Conservation (phyloP, 805 yeast species). For the Pichia paraexigua region DNA sequence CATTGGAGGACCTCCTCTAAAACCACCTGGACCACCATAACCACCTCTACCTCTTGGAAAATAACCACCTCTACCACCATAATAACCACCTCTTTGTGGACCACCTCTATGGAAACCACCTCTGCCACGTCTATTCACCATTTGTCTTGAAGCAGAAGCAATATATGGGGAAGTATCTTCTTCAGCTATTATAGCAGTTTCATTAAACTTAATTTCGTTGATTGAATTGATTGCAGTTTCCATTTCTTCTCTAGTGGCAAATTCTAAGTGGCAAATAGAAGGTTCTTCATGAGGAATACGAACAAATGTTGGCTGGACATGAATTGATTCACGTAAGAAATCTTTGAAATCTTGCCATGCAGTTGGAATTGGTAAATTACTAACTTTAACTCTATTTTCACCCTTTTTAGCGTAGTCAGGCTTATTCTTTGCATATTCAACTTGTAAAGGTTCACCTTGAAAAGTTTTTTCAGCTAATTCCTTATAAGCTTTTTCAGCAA, state of each 20-base stretch:
- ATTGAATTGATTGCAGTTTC: slow-evolving; percentile 65
- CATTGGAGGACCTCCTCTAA: slow-evolving; percentile 27
- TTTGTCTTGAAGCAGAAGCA: slow-evolving; percentile 39
- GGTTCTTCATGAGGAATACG: slow-evolving; percentile 41
- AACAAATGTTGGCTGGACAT: slow-evolving; percentile 55
- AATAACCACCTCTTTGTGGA: slow-evolving; percentile 14
- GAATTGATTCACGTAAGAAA: slow-evolving; percentile 70
- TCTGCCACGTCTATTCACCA: slow-evolving; percentile 34
- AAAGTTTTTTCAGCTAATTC: slow-evolving; percentile 39
- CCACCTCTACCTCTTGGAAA: slow-evolving; percentile 24
- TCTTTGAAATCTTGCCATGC: slow-evolving; percentile 91
- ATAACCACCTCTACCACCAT: slow-evolving; percentile 32
- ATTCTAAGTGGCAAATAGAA: slow-evolving; percentile 45
- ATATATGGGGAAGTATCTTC: slow-evolving; percentile 63
- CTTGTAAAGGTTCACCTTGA: slow-evolving; percentile 41
- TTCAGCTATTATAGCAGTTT: slow-evolving; percentile 57
- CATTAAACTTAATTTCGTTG: slow-evolving; percentile 65
- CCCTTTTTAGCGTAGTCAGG: slow-evolving; percentile 53
- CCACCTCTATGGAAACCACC: slow-evolving; percentile 40
- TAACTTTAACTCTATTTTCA: slow-evolving; percentile 62
- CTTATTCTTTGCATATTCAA: slow-evolving; percentile 49
- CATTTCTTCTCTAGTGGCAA: slow-evolving; percentile 62
- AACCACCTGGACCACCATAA: slow-evolving; percentile 30
- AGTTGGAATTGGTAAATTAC: slow-evolving; percentile 65
- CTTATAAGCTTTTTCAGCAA: slow-evolving; percentile 42